Evolutionary conservation across 2,329 filamentous ascomycete species (phyloP), one percentile per base, ranked within the genome.

Genomic region (Verruconis gallopava): DNA sequence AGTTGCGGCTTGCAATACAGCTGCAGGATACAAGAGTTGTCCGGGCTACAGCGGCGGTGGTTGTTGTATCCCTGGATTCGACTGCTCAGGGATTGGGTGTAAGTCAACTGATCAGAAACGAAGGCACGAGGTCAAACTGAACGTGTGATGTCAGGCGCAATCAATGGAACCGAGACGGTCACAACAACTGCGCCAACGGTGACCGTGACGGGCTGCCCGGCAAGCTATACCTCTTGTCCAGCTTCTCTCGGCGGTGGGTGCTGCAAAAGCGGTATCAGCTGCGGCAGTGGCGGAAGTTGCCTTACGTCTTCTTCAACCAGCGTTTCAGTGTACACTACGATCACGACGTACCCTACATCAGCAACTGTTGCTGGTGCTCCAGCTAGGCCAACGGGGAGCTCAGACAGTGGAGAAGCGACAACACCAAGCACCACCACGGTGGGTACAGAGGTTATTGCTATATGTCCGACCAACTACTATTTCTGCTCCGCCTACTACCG

Each of bases 381-480:
- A 1, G 54, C 64, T 6, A 57, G 65, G 2, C 64, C 65, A 1
- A 68, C 64, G 1, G 61, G 59, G 46, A 47, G 41, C 20, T 60
- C 63, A 3, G 56, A 57, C 3, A 60, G 61, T n/a, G 57, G 59
- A 17, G 11, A 55, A 18, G 33, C 65, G 1, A 50, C 52, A 4
- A 54, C 50, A 21, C 53, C 46, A 9, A 40, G 49, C 40, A 46
- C 46, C 14, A 50, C 57, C 36, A 43, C 53, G 33, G 47, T 52
- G 37, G 34, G 34, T 21, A 55, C 50, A 33, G 25, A 21, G 19
- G 11, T 43, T 11, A 21, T 43, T 4, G 41, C 41, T 5, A 54
- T 71, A 51, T 96, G 89, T 52, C 89, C 89, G 0, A 88, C 80
- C 0, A 88, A 88, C 2, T 96, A 88, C 67, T 96, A 96, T 60